These are phyloP conservation scores for Vanderwaltozyma tropicalis DNA, from an alignment of 805 yeast genomes.

Conservation along the genomic window DNA sequence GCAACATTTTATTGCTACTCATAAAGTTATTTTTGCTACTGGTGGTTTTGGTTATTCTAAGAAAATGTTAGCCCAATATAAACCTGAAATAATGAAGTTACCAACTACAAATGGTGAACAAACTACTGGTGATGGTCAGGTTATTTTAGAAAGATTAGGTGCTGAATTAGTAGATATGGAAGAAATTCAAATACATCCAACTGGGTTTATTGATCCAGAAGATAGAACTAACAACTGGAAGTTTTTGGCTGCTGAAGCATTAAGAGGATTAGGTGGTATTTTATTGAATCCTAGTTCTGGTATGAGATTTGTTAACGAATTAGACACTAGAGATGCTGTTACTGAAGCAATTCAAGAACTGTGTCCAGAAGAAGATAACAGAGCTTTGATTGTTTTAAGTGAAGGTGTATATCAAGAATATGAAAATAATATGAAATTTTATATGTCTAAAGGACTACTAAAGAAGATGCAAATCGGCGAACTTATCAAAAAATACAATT, in stretches of 20 bases:
- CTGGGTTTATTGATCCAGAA: slow-evolving; percentile 43
- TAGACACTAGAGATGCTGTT: slow-evolving; percentile 43
- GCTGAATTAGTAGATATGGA: slow-evolving; percentile 48
- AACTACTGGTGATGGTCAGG: slow-evolving; percentile 52
- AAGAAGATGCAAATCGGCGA: slow-evolving; percentile 23
- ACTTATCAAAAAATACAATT: slow-evolving; percentile 17
- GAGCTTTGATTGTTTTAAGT: slow-evolving; percentile 32
- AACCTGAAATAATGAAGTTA: slow-evolving; percentile 36
- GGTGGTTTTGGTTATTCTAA: slow-evolving; percentile 44
- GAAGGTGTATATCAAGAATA: slow-evolving; percentile 37
- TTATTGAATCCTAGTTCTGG: slow-evolving; percentile 37
- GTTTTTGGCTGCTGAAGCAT: slow-evolving; percentile 49
- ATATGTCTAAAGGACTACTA: slow-evolving; percentile 32
- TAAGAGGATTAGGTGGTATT: slow-evolving; percentile 52
- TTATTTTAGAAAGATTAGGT: slow-evolving; percentile 36
- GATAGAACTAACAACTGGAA: slow-evolving; percentile 37
- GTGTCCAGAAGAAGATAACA: slow-evolving; percentile 22
- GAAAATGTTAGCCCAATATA: slow-evolving; percentile 32
- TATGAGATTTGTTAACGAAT: slow-evolving; percentile 44
- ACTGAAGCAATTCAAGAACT: slow-evolving; percentile 33
- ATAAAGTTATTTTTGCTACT: slow-evolving; percentile 41
- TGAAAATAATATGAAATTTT: slow-evolving; percentile 42
- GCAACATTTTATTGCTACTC: slow-evolving; percentile 18
- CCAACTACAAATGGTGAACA: slow-evolving; percentile 50
- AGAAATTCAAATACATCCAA: slow-evolving; percentile 52